A percentile compares a stretch with the other conserved stretches of the same genome.
These are phyloP conservation scores for Cyberlindnera xishuangbannaensis DNA, from an alignment of 805 yeast species.

Conservation along the genomic window DNA sequence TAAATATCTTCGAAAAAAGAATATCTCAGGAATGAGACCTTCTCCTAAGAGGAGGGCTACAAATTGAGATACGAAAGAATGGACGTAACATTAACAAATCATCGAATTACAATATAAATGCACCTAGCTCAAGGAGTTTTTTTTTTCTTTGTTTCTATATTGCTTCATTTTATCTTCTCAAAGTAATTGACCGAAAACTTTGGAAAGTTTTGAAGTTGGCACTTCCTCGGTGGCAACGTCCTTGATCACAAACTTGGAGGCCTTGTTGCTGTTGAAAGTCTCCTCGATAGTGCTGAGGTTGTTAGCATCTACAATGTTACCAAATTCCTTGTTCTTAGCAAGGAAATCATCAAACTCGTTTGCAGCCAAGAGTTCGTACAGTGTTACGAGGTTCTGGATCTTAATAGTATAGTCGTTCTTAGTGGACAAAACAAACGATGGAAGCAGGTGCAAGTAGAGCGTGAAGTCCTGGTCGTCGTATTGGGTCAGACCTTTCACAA, in stretches of 20 bases:
- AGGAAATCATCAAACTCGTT: slow-evolving; percentile 19
- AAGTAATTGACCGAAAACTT: slow-evolving; percentile 18
- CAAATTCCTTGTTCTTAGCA: slow-evolving; percentile 19
- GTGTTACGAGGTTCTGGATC: slow-evolving; percentile 20
- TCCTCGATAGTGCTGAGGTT: slow-evolving; percentile 14
- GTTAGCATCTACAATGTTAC: slow-evolving; percentile 14
- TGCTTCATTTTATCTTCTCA: too few relatives aligned
- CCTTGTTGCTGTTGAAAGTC: slow-evolving; percentile 18
- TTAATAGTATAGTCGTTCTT: slow-evolving; percentile 22
- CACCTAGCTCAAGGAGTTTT: too few relatives aligned
- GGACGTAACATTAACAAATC: not conserved
- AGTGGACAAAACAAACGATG: slow-evolving; percentile 30
- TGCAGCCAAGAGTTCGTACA: slow-evolving; percentile 21
- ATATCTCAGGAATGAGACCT: too few relatives aligned
- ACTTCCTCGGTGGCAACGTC: slow-evolving; percentile 22
- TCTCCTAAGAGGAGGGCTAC: too few relatives aligned
- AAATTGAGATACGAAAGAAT: too few relatives aligned
- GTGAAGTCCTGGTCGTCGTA: slow-evolving; percentile 39
- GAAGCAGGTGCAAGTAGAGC: slow-evolving; percentile 39
- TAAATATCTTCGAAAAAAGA: too few relatives aligned
- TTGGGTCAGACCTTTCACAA: slow-evolving; percentile 36
- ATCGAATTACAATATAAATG: too few relatives aligned
- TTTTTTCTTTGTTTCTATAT: too few relatives aligned
- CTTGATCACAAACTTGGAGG: slow-evolving; percentile 17
- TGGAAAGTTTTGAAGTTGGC: slow-evolving; percentile 20